Conservation (phyloP, 1,284 basidiomycete genomes). For the Golubevia sp. region DNA sequence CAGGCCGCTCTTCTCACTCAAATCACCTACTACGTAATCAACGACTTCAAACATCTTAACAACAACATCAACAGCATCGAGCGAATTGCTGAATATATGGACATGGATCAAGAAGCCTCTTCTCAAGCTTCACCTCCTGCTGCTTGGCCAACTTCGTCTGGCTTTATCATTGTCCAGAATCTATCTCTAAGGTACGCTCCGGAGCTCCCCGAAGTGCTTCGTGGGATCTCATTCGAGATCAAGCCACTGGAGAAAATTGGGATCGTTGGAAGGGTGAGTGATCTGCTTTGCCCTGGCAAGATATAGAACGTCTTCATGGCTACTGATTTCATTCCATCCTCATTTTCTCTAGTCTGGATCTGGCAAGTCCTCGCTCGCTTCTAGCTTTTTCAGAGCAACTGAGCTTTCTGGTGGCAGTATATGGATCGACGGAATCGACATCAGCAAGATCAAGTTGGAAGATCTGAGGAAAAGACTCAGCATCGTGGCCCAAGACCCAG, state of each 20-base stretch:
- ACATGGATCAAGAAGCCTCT: slow-evolving; percentile 78
- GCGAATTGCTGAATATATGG: slow-evolving; percentile 83
- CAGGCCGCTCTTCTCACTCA: slow-evolving; percentile 39
- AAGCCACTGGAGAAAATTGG: slow-evolving; percentile 78
- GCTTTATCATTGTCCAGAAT: slow-evolving; percentile 71
- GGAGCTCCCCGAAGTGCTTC: slow-evolving; percentile 80
- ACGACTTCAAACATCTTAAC: slow-evolving; percentile 36
- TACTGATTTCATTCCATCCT: background rate
- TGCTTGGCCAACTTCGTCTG: slow-evolving; percentile 64
- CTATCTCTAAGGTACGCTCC: slow-evolving; percentile 81
- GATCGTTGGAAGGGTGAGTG: slow-evolving; percentile 63
- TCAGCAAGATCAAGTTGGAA: slow-evolving; percentile 25
- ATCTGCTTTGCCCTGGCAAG: background rate
- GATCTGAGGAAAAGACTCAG: slow-evolving; percentile 62
- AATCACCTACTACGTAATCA: slow-evolving; percentile 32
- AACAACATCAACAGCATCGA: slow-evolving; percentile 74
- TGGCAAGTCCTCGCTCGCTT: slow-evolving; percentile 42
- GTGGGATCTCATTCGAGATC: slow-evolving; percentile 75
- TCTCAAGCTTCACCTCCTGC: slow-evolving; percentile 28
- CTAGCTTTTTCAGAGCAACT: slow-evolving; percentile 19
- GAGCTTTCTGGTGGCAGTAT: slow-evolving; percentile 39
- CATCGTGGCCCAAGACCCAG: slow-evolving; percentile 69
- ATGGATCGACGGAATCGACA: slow-evolving; percentile 46
- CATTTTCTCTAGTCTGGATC: slow-evolving; percentile 66
- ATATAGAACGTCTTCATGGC: background rate